Base-by-base conservation (phyloP, 495 filamentous ascomycete species). In the Penicillium flavigenum region DNA sequence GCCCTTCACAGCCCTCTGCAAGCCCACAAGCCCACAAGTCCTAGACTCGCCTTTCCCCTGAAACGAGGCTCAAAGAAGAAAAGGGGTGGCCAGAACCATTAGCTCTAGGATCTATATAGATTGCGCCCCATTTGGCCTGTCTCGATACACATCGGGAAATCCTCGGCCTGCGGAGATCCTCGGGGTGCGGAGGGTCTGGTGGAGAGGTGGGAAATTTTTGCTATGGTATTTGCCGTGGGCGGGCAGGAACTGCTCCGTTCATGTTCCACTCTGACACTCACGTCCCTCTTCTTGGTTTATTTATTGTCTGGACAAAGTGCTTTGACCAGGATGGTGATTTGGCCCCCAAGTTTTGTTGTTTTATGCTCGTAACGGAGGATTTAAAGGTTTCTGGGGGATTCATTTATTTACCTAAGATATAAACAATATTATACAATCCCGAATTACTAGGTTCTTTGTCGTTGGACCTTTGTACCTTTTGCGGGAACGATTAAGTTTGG, bases 401-500 rank as follows among this genome's bases (percentile, higher is more conserved):
- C 2, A 11, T 31, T 11, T 3, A 31, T 31, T 31, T 31, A 10
- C 29, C 29, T 0, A 31, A 3, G 29, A 31, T 31, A 11, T 31
- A 0, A 10, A 31, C 29, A 31, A 31, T 31, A 31, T 4, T 31
- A 31, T 46, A 43, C n/a, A 20, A 29, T 47, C 14, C 44, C 48
- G 42, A 43, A 31, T 31, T 10, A 12, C 50, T 47, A 51, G 56
- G 57, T 51, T 47, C 56, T 55, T 51, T 34, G 31, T 34, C 31
- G 12, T 34, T 34, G 31, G 31, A 34, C 10, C 31, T 34, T 14
- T 55, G 51, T 45, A 26, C 27, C 44, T 54, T 64, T 59, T 47
- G 39, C 36, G 61, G 55, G 51, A 32, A 60, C 66, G 63, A 66
- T 68, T 68, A 58, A 66, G 63, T 68, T 66, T 68, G 24, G 43